Evolutionary conservation across 1,139 yeast genomes (phyloP).

Genomic region (Blastobotrys buckinghamii): DNA sequence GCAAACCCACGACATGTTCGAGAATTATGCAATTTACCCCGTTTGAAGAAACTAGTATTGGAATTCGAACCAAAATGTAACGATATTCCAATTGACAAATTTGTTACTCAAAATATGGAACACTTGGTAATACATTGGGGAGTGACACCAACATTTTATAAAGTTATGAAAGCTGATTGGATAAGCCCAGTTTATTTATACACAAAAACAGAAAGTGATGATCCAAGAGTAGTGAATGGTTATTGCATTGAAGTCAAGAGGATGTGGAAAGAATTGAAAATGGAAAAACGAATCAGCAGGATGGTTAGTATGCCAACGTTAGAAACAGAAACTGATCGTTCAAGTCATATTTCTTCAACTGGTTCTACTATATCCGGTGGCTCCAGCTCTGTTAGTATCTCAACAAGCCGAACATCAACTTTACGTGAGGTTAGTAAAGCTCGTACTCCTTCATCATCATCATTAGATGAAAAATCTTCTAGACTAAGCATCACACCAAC

Average conservation of each 20-base stretch:
- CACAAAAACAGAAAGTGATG: neutral
- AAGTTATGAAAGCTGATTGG: neutral
- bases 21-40: neutral
- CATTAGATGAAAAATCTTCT: neutral
- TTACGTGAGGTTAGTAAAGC: neutral
- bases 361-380: neutral
- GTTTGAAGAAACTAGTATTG: neutral
- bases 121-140: conserved; percentile 3
- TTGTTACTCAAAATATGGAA: neutral
- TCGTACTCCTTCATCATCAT: neutral
- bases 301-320: neutral
- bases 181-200: neutral
- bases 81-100: conserved; percentile 4
- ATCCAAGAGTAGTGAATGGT: neutral
- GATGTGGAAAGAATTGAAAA: conserved; percentile 1
- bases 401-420: neutral
- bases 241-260: neutral
- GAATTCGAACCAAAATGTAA: conserved; percentile 2
- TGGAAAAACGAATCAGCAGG: neutral
- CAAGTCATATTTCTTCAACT: no score
- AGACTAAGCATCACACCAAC: neutral
- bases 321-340: neutral
- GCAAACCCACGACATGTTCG: neutral
- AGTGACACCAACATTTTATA: neutral
- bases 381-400: neutral